Conservation (phyloP, 2,329 filamentous ascomycete genomes). For the Alternaria postmessia region DNA sequence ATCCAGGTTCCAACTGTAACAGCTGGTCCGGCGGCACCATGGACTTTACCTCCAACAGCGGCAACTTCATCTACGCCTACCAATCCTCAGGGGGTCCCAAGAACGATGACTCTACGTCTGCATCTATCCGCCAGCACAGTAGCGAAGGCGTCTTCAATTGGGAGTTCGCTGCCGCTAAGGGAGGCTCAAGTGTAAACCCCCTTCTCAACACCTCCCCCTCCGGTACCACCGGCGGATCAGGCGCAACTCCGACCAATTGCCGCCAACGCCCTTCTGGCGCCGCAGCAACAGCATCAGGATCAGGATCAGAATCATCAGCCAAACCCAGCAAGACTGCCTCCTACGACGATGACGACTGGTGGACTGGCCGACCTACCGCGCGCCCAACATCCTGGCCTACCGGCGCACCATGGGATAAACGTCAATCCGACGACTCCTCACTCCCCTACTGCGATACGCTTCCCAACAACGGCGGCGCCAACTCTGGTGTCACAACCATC, state of each 20-base stretch:
- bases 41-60: constrained; percentile 55
- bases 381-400: constrained; percentile 30
- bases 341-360: background rate
- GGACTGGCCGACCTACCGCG: constrained; percentile 21
- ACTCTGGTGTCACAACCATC: constrained; percentile 30
- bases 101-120: constrained; percentile 56
- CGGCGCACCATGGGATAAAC: constrained; percentile 19
- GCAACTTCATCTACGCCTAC: constrained; percentile 62
- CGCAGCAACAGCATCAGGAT: constrained; percentile 5
- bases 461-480: constrained; percentile 9
- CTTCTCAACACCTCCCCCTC: constrained; percentile 44
- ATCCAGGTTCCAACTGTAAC: constrained; percentile 59
- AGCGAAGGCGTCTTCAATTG: constrained; percentile 54
- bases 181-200: constrained; percentile 58
- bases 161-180: constrained; percentile 59
- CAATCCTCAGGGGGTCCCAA: constrained; percentile 57
- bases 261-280: constrained; percentile 37
- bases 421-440: background rate
- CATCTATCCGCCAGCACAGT: constrained; percentile 57
- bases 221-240: constrained; percentile 22
- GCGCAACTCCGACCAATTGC: constrained; percentile 36
- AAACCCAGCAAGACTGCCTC: background rate
- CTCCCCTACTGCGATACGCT: constrained; percentile 43
- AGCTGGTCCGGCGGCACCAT: constrained; percentile 62
- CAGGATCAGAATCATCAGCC: background rate